A percentile compares a stretch with the other conserved stretches of the same genome.
These are phyloP conservation scores for Orbilia ellipsospora DNA, from an alignment of 2,329 filamentous ascomycete species.

Conservation along the genomic window DNA sequence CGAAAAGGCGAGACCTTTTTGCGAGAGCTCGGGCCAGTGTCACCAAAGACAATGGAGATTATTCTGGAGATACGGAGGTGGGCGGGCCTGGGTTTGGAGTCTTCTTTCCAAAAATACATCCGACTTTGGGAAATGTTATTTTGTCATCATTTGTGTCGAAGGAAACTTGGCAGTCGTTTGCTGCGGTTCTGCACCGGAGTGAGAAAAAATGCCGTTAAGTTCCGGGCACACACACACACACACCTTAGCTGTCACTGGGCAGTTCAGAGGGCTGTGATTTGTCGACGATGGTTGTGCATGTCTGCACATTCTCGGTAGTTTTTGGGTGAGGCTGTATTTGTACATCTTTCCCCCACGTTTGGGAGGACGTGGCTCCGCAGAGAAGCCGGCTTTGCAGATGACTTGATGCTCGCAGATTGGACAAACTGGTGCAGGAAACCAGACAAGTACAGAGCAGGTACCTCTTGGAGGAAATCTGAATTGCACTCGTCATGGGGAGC, in stretches of 20 bases:
- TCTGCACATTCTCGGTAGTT: constrained; percentile 36
- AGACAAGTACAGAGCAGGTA: not conserved
- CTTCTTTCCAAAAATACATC: constrained; percentile 38
- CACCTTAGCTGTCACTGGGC: constrained; percentile 29
- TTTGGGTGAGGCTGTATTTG: constrained; percentile 19
- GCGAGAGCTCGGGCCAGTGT: constrained; percentile 21
- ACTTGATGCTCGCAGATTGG: constrained; percentile 6
- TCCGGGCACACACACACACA: constrained; percentile 29
- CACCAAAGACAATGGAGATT: constrained; percentile 10
- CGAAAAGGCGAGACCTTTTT: constrained; percentile 5
- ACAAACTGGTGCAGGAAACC: not conserved
- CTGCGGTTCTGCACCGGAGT: constrained; percentile 6
- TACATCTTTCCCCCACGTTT: constrained; percentile 27
- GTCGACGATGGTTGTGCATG: constrained; percentile 9
- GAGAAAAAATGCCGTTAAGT: constrained; percentile 42
- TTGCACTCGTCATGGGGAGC: no score
- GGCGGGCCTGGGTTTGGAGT: constrained; percentile 22
- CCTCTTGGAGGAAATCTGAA: not conserved
- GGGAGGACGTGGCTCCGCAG: constrained; percentile 29
- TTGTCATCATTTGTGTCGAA: constrained; percentile 12
- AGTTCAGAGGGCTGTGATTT: constrained; percentile 42
- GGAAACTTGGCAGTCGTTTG: constrained; percentile 4
- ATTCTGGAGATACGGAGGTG: constrained; percentile 20
- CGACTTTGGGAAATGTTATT: constrained; percentile 20
- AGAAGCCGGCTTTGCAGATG: constrained; percentile 3